Conservation (phyloP, 148 eudicot genomes). For the Arbutus unedo region DNA sequence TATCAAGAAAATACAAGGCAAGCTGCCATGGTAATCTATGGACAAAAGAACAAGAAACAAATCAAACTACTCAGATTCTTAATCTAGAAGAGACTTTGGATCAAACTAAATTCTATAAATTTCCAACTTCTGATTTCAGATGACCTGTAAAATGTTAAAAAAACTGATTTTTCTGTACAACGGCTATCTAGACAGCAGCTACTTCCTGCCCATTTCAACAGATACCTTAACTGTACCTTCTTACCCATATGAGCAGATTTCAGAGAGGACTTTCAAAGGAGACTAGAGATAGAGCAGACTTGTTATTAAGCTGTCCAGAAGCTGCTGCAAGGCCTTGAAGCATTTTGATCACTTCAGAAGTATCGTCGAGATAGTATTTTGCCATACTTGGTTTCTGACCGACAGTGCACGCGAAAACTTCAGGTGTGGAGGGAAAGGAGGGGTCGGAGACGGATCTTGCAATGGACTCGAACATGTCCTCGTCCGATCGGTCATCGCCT, state of each 20-base stretch:
- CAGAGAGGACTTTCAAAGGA: conserved; percentile 27
- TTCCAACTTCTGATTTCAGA: neutral
- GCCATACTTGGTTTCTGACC: conserved; percentile 89
- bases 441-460: conserved; percentile 31
- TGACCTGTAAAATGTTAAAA: conserved; percentile 13
- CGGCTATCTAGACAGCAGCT: conserved; percentile 5
- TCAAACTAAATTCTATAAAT: conserved; percentile 7
- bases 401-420: conserved; percentile 74
- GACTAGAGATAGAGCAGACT: conserved; percentile 17
- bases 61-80: neutral
- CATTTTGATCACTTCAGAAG: conserved; percentile 55
- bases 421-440: conserved; percentile 29
- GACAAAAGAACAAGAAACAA: neutral
- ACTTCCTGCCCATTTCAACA: neutral
- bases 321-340: conserved; percentile 51
- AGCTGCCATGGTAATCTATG: neutral
- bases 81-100: neutral
- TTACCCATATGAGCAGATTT: neutral
- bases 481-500: conserved; percentile 57
- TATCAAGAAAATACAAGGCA: neutral
- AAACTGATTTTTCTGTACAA: conserved; percentile 14
- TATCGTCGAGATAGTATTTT: conserved; percentile 68
- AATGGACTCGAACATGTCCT: conserved; percentile 54
- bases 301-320: conserved; percentile 24
- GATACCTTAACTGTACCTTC: neutral